These are phyloP conservation scores for Fonsecaea erecta DNA, from an alignment of 2,329 filamentous ascomycete genomes.

Conservation along the genomic window DNA sequence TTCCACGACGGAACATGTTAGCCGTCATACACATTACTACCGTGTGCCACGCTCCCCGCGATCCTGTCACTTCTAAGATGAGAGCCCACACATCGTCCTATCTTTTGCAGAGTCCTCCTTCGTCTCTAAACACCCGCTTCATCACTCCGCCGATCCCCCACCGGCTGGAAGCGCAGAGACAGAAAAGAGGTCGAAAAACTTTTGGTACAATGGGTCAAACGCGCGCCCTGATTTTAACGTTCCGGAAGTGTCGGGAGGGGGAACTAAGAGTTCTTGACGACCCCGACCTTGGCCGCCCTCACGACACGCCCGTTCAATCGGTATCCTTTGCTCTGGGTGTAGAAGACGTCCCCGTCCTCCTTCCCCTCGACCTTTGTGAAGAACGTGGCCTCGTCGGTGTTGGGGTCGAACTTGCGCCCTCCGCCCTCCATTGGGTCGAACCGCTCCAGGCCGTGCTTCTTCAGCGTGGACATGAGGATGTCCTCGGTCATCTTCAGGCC, in stretches of 20 bases:
- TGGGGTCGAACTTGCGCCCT: slow-evolving; percentile 90
- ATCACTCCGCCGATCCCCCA: not conserved
- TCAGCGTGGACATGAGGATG: slow-evolving; percentile 83
- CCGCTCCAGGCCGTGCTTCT: slow-evolving; percentile 91
- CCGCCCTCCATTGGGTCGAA: slow-evolving; percentile 72
- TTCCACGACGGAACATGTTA: slow-evolving; percentile 34
- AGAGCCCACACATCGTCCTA: not conserved
- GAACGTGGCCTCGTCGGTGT: slow-evolving; percentile 95
- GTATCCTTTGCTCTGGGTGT: slow-evolving; percentile 95
- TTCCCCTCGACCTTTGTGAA: slow-evolving; percentile 86
- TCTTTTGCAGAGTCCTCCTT: not conserved
- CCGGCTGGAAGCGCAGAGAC: not conserved
- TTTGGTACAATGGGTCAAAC: not conserved
- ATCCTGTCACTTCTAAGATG: slow-evolving; percentile 2
- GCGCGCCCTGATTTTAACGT: not conserved
- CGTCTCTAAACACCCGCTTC: not conserved
- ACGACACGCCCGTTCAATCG: slow-evolving; percentile 87
- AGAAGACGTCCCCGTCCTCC: slow-evolving; percentile 88
- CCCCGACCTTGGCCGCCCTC: slow-evolving; percentile 92
- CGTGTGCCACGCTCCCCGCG: not conserved
- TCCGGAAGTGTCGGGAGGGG: not conserved
- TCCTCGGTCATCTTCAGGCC: slow-evolving; percentile 94
- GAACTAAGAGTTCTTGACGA: slow-evolving; percentile 79
- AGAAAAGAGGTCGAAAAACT: not conserved
- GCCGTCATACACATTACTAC: slow-evolving; percentile 23